phyloP scores from a whole-genome alignment of 148 eudicot species.

The Nepenthes gracilis region DNA sequence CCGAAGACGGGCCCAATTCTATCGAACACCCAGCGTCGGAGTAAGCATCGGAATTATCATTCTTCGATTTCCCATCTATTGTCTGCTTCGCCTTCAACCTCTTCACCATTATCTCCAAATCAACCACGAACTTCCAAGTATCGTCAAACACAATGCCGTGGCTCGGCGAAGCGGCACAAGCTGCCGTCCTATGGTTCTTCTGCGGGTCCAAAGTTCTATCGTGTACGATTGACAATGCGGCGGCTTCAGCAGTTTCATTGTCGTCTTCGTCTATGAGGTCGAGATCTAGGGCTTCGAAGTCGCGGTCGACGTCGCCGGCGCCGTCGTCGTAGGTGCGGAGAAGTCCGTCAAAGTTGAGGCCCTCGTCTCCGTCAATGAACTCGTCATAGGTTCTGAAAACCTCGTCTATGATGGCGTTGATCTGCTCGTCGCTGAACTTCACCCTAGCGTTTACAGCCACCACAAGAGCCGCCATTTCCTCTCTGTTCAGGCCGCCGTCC shows the following conservation, averaged over 20 bases:
- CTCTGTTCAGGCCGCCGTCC: constrained; percentile 73
- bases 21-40: constrained; percentile 94
- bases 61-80: constrained; percentile 59
- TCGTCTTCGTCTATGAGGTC: constrained; percentile 19
- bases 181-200: constrained; percentile 68
- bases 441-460: constrained; percentile 94
- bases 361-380: constrained; percentile 61
- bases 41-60: constrained; percentile 48
- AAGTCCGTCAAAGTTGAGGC: constrained; percentile 69
- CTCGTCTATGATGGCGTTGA: constrained; percentile 83
- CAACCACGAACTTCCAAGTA: constrained; percentile 88
- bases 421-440: constrained; percentile 82
- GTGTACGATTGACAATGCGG: constrained; percentile 35
- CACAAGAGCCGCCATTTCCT: constrained; percentile 83
- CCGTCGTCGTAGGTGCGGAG: constrained; percentile 92
- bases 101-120: constrained; percentile 71
- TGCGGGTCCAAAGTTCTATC: constrained; percentile 51
- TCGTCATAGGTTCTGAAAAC: constrained; percentile 82
- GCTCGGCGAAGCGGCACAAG: constrained; percentile 87
- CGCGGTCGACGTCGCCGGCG: constrained; percentile 96
- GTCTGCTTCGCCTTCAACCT: constrained; percentile 56
- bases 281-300: constrained; percentile 69
- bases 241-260: constrained; percentile 12
- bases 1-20: constrained; percentile 64
- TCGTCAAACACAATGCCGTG: constrained; percentile 87